phyloP scores from a whole-genome alignment of 179 eudicot species.

The Patellifolia procumbens region DNA sequence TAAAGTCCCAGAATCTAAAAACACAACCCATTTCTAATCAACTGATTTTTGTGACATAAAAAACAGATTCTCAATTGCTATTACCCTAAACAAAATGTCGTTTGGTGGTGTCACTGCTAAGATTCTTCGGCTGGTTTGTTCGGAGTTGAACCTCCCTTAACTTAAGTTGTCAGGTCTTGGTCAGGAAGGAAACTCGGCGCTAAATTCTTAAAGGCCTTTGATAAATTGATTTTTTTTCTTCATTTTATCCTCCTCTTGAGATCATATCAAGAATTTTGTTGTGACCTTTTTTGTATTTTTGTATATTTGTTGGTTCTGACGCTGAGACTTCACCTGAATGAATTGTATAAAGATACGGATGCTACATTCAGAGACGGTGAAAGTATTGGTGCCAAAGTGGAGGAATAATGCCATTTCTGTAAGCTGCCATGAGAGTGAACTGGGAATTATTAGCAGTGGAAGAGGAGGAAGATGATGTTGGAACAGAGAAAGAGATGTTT shows the following conservation, averaged over 20 bases:
- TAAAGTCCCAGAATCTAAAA: too few relatives aligned
- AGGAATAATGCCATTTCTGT: too few relatives aligned
- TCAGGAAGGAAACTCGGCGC: conserved; percentile 25
- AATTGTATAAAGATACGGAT: conserved; percentile 24
- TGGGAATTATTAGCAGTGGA: too few relatives aligned
- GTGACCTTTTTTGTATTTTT: conserved; percentile 11
- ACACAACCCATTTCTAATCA: too few relatives aligned
- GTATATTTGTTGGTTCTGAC: conserved; percentile 1
- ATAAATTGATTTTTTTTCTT: too few relatives aligned
- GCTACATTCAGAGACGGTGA: too few relatives aligned
- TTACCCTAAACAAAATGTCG: conserved; percentile 87
- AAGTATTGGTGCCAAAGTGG: too few relatives aligned
- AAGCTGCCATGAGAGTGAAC: too few relatives aligned
- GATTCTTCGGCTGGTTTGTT: conserved; percentile 70
- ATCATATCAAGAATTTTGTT: conserved; percentile 9
- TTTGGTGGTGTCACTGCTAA: conserved; percentile 71
- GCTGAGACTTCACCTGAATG: not conserved
- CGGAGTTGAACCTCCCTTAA: conserved; percentile 69
- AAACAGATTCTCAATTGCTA: conserved; percentile 74
- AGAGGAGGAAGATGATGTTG: too few relatives aligned
- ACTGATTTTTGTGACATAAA: conserved; percentile 75
- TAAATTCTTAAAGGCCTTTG: conserved; percentile 45
- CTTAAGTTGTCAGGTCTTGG: conserved; percentile 64
- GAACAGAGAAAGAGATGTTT: too few relatives aligned
- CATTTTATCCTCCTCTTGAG: not conserved